Percentiles rank a stretch among this genome's conserved stretches.
Conservation (phyloP, 2,329 filamentous ascomycete genomes). For the Tricladium varicosporioides region DNA sequence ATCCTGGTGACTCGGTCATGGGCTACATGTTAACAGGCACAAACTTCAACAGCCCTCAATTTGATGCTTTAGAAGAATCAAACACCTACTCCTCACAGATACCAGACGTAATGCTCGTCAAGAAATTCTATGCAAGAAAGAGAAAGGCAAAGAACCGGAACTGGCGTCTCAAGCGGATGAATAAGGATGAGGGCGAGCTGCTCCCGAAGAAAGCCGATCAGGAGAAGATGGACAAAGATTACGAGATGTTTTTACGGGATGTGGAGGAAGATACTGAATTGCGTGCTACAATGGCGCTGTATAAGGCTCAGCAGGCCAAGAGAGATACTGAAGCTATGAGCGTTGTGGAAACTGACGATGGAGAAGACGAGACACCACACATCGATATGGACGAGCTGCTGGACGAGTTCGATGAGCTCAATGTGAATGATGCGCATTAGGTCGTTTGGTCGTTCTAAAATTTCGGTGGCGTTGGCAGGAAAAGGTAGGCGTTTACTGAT, state of each 20-base stretch:
- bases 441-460: background rate
- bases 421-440: constrained; percentile 44
- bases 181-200: constrained; percentile 83
- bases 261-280: constrained; percentile 94
- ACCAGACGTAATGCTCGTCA: constrained; percentile 91
- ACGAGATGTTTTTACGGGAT: constrained; percentile 94
- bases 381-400: constrained; percentile 80
- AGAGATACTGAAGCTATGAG: constrained; percentile 65
- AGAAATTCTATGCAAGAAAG: constrained; percentile 90
- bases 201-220: constrained; percentile 84
- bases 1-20: constrained; percentile 87
- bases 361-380: constrained; percentile 63
- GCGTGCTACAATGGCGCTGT: constrained; percentile 78
- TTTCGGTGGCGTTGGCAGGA: background rate
- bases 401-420: constrained; percentile 90
- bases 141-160: constrained; percentile 80
- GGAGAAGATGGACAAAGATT: constrained; percentile 85
- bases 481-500: background rate
- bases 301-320: constrained; percentile 59
- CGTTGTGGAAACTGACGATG: constrained; percentile 59
- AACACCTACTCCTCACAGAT: constrained; percentile 74
- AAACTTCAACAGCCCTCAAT: constrained; percentile 89
- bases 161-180: constrained; percentile 96
- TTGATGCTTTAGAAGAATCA: constrained; percentile 77
- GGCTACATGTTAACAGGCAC: constrained; percentile 89